Conservation (phyloP, 176 grass and related monocot species). For the Oryza glumipatula region DNA sequence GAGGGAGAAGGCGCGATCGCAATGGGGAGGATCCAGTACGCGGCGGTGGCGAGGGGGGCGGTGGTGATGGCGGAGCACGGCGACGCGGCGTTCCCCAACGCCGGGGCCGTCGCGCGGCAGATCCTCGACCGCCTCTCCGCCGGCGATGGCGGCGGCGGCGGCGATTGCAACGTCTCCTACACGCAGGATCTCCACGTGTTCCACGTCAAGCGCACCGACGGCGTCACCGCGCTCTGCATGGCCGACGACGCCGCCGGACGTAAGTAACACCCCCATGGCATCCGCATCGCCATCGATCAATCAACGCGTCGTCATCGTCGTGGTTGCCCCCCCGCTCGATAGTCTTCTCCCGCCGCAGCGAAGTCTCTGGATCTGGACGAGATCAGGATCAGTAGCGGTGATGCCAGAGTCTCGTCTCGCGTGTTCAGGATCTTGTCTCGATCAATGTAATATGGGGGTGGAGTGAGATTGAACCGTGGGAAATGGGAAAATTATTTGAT, state of each 20-base stretch:
- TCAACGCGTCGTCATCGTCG: not conserved
- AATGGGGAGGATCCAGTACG: conserved; percentile 64
- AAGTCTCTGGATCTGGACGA: not conserved
- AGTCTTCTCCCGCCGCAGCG: not conserved
- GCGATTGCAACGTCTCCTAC: conserved; percentile 83
- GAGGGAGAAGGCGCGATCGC: no score
- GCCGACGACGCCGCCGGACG: conserved; percentile 61
- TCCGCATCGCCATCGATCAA: not conserved
- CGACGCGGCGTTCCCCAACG: conserved; percentile 50
- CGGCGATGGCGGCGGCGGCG: not conserved
- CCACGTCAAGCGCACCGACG: conserved; percentile 78
- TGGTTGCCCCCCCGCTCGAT: not conserved
- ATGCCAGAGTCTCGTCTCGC: not conserved
- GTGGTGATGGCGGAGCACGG: conserved; percentile 78
- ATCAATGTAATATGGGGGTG: not conserved
- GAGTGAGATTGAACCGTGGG: not conserved
- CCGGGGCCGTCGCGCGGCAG: conserved; percentile 65
- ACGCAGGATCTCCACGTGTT: conserved; percentile 82
- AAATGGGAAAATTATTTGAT: not conserved
- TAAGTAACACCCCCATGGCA: not conserved
- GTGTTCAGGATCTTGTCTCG: not conserved
- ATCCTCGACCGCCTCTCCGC: conserved; percentile 65
- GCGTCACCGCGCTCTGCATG: conserved; percentile 79
- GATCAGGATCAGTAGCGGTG: not conserved
- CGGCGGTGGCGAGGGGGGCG: conserved; percentile 69